A percentile compares a stretch with the other conserved stretches of the same genome.
phyloP scores from a whole-genome alignment of 352 stramenopile genomes.

The Elongisporangium prolatum region DNA sequence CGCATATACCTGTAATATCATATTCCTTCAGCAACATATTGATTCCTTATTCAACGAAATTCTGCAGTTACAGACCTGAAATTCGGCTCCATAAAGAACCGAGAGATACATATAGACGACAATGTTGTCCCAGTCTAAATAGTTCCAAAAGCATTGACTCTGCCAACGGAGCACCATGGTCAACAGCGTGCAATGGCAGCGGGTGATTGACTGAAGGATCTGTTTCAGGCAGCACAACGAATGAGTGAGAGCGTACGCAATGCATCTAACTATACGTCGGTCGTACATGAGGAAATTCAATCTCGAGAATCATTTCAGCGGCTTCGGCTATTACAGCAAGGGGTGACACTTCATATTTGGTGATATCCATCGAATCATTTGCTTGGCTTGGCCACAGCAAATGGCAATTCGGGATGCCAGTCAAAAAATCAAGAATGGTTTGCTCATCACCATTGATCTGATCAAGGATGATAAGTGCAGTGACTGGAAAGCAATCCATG shows the following conservation, averaged over 20 bases:
- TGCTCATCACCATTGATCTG: slow-evolving; percentile 10
- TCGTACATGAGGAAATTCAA: slow-evolving; percentile 48
- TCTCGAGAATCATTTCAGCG: slow-evolving; percentile 37
- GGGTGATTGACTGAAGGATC: slow-evolving; percentile 34
- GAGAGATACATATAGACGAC: slow-evolving; percentile 45
- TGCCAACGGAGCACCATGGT: slow-evolving; percentile 46
- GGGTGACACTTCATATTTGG: not conserved
- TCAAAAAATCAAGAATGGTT: not conserved
- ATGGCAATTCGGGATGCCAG: not conserved
- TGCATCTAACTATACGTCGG: not conserved
- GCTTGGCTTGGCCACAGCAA: slow-evolving; percentile 34
- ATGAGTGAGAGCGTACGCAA: not conserved
- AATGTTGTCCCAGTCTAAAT: slow-evolving; percentile 60
- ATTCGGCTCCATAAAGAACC: slow-evolving; percentile 50
- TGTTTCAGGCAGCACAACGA: slow-evolving; percentile 8
- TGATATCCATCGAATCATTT: not conserved
- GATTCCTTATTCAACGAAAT: not conserved
- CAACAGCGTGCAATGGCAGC: slow-evolving; percentile 43
- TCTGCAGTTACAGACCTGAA: slow-evolving; percentile 30
- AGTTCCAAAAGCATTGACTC: slow-evolving; percentile 64
- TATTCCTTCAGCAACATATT: not conserved
- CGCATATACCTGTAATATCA: slow-evolving; percentile 36
- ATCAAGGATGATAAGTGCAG: slow-evolving; percentile 52
- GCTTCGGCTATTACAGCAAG: slow-evolving; percentile 25
- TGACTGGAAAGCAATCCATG: slow-evolving; percentile 46